phyloP scores from a whole-genome alignment of 257 asterid genomes.

The Paulownia fortunei region DNA sequence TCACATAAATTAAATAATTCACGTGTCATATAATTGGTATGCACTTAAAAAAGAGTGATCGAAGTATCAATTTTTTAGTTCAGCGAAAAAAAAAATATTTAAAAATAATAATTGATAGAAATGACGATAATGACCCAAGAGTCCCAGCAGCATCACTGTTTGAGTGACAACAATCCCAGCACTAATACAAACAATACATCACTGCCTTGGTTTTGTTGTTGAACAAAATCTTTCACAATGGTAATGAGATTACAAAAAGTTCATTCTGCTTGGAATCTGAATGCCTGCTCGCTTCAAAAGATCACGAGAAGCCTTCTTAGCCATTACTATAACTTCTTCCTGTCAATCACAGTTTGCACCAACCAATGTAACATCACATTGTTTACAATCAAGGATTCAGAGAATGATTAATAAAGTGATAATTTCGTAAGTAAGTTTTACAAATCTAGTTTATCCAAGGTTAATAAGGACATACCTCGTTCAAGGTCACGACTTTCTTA shows the following conservation, averaged over 20 bases:
- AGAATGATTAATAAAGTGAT: neutral
- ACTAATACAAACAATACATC: neutral
- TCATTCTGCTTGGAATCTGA: slow-evolving; percentile 64
- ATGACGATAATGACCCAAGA: no score
- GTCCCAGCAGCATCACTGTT: no score
- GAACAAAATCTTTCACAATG: neutral
- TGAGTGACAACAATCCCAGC: no score
- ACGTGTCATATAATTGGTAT: no score
- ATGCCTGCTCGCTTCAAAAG: slow-evolving; percentile 67
- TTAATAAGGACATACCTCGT: slow-evolving; percentile 50
- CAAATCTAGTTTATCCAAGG: no score
- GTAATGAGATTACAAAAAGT: slow-evolving; percentile 16
- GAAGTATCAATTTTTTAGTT: no score
- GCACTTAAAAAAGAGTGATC: no score
- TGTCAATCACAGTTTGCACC: slow-evolving; percentile 29
- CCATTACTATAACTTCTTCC: slow-evolving; percentile 56
- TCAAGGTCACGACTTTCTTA: slow-evolving; percentile 51
- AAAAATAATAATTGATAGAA: no score
- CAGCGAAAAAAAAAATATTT: no score
- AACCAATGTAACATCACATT: neutral
- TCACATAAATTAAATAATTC: no score
- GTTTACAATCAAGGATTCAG: neutral
- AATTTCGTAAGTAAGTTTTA: no score
- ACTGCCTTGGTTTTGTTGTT: neutral
- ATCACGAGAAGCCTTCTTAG: slow-evolving; percentile 56